These are phyloP conservation scores for Zymoseptoria brevis DNA, from an alignment of 2,329 filamentous ascomycete species.

Conservation along the genomic window DNA sequence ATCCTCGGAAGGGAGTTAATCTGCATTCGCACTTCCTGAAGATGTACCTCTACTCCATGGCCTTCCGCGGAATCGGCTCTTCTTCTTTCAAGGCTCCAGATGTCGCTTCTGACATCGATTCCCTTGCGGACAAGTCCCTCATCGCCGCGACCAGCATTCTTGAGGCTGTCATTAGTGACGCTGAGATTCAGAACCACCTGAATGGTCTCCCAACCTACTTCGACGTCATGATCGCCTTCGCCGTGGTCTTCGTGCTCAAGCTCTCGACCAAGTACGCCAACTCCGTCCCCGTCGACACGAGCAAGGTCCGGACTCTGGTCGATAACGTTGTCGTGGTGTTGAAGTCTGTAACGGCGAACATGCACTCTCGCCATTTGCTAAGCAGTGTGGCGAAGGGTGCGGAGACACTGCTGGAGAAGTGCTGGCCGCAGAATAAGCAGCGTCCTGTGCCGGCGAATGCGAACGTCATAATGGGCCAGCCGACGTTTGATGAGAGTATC, in stretches of 20 bases:
- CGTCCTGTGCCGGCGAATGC: constrained; percentile 21
- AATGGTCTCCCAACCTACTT: constrained; percentile 27
- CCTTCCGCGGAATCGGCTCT: constrained; percentile 21
- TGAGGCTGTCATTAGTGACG: constrained; percentile 18
- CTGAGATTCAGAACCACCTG: constrained; percentile 23
- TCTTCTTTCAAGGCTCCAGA: constrained; percentile 19
- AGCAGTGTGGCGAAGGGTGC: constrained; percentile 23
- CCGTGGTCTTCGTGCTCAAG: constrained; percentile 26
- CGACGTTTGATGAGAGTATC: constrained; percentile 23
- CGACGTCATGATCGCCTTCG: constrained; percentile 27
- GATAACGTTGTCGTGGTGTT: constrained; percentile 21
- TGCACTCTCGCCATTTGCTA: constrained; percentile 26
- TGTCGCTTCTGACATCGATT: constrained; percentile 24
- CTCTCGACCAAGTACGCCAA: constrained; percentile 24
- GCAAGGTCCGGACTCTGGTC: constrained; percentile 20
- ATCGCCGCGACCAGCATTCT: constrained; percentile 23
- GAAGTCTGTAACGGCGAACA: constrained; percentile 21
- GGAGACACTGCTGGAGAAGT: constrained; percentile 21
- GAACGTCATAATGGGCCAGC: constrained; percentile 23
- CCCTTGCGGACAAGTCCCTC: constrained; percentile 22
- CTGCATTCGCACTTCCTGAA: constrained; percentile 26
- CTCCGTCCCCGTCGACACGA: constrained; percentile 22
- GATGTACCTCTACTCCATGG: constrained; percentile 23
- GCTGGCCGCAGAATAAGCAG: constrained; percentile 10
- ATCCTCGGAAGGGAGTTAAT: constrained; percentile 22